Conservation (phyloP, 176 grass and related monocot species). For the Oryza meyeriana region DNA sequence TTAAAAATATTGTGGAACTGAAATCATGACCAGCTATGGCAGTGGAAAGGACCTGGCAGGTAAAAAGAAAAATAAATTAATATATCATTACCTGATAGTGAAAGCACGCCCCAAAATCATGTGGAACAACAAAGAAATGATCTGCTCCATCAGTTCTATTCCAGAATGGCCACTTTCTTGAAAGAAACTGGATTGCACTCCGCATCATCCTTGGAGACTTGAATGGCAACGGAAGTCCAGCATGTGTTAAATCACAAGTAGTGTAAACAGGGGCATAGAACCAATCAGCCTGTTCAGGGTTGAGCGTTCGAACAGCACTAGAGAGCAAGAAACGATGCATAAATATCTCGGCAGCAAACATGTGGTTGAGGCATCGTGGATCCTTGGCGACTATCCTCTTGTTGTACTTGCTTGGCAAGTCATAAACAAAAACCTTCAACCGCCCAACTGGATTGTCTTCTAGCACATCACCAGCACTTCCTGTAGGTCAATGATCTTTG, state of each 20-base stretch:
- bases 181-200: conserved; percentile 77
- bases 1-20: not conserved
- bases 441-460: conserved; percentile 80
- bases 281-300: conserved; percentile 82
- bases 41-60: not conserved
- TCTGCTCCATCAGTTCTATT: conserved; percentile 83
- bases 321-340: conserved; percentile 77
- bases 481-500: conserved; percentile 31
- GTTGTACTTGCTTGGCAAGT: conserved; percentile 82
- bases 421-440: conserved; percentile 77
- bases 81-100: conserved; percentile 73
- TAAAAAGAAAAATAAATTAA: not conserved
- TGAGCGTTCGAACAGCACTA: conserved; percentile 73
- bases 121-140: conserved; percentile 82
- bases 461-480: conserved; percentile 87
- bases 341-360: conserved; percentile 91
- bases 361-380: conserved; percentile 71
- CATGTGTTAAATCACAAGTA: conserved; percentile 84
- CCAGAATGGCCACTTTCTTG: conserved; percentile 82
- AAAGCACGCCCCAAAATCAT: conserved; percentile 90
- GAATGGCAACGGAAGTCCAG: conserved; percentile 81
- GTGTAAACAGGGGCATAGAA: conserved; percentile 78
- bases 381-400: conserved; percentile 70
- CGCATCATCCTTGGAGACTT: conserved; percentile 90
- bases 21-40: not conserved